These are phyloP conservation scores for Talaromyces atroroseus DNA, from an alignment of 2,329 filamentous ascomycete genomes.

Conservation along the genomic window DNA sequence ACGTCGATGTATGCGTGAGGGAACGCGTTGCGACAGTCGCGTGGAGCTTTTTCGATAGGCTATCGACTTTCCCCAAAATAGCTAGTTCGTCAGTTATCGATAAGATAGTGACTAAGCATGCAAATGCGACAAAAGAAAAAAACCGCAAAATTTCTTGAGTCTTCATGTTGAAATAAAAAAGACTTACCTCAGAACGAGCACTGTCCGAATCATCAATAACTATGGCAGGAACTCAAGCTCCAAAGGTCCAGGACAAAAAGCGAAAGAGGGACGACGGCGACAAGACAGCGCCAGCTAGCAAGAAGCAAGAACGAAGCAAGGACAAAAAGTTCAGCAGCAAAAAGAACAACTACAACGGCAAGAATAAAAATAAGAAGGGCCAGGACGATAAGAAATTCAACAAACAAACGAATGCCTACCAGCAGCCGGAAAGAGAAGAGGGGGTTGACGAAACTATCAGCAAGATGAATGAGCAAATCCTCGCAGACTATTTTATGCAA, in stretches of 20 bases:
- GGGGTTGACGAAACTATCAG: conserved; percentile 75
- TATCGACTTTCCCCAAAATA: conserved; percentile 1
- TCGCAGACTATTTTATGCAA: conserved; percentile 81
- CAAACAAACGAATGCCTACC: conserved; percentile 12
- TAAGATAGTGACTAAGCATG: conserved; percentile 29
- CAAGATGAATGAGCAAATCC: conserved; percentile 73
- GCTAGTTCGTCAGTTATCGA: conserved; percentile 24
- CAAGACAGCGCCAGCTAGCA: conserved; percentile 18
- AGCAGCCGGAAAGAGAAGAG: conserved; percentile 55
- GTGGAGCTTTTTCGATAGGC: conserved; percentile 5
- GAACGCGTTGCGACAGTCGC: conserved; percentile 7
- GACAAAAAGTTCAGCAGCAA: conserved; percentile 25
- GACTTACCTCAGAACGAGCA: not conserved
- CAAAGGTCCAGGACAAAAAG: conserved; percentile 33
- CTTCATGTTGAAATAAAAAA: not conserved
- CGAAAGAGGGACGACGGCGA: conserved; percentile 36
- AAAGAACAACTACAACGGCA: conserved; percentile 7
- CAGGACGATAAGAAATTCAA: conserved; percentile 18
- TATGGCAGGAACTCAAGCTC: conserved; percentile 21
- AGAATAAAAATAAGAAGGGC: conserved; percentile 20
- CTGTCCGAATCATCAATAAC: conserved; percentile 6
- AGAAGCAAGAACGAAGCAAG: conserved; percentile 23
- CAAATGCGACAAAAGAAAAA: conserved; percentile 6
- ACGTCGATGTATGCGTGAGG: not conserved
- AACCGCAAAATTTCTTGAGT: conserved; percentile 12